These are phyloP conservation scores for Rhodotorula paludigena DNA, from an alignment of 768 basidiomycete genomes.

Conservation along the genomic window DNA sequence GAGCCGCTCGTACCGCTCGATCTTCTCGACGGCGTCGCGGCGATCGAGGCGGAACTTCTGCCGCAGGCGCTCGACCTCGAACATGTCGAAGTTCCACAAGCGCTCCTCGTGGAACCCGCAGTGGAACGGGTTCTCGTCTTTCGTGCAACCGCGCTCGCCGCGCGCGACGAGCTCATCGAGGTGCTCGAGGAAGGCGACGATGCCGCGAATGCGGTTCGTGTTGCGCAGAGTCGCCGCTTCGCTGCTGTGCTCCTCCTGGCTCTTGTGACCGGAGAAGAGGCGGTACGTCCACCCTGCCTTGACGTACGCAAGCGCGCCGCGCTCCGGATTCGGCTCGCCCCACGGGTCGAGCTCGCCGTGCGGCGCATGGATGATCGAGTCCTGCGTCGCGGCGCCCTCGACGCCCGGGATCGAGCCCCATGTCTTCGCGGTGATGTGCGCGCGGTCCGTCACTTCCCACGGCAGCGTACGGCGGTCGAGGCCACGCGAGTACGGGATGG, in stretches of 20 bases:
- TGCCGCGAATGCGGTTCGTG: slow-evolving; percentile 43
- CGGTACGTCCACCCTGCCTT: slow-evolving; percentile 44
- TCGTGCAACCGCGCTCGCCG: slow-evolving; percentile 32
- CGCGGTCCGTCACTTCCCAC: slow-evolving; percentile 43
- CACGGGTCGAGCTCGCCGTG: slow-evolving; percentile 19
- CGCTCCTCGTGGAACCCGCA: slow-evolving; percentile 37
- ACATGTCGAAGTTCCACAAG: slow-evolving; percentile 39
- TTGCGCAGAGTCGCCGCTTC: slow-evolving; percentile 40
- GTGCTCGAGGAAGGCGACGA: slow-evolving; percentile 42
- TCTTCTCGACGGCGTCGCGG: slow-evolving; percentile 25
- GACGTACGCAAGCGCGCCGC: slow-evolving; percentile 33
- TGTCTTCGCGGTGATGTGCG: slow-evolving; percentile 38
- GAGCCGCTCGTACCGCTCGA: slow-evolving; percentile 29
- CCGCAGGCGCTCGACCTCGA: slow-evolving; percentile 27
- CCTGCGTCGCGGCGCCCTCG: slow-evolving; percentile 15
- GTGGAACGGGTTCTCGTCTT: slow-evolving; percentile 11
- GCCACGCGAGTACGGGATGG: slow-evolving; percentile 42
- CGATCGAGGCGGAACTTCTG: slow-evolving; percentile 26
- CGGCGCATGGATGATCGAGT: slow-evolving; percentile 27
- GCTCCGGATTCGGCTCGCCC: slow-evolving; percentile 17
- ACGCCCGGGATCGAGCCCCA: slow-evolving; percentile 40
- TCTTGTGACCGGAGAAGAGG: slow-evolving; percentile 42
- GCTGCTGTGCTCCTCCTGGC: slow-evolving; percentile 38
- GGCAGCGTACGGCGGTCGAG: slow-evolving; percentile 42
- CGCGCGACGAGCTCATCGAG: slow-evolving; percentile 41